Conservation (phyloP, 2,329 filamentous ascomycete genomes). For the Westerdykella sp. region DNA sequence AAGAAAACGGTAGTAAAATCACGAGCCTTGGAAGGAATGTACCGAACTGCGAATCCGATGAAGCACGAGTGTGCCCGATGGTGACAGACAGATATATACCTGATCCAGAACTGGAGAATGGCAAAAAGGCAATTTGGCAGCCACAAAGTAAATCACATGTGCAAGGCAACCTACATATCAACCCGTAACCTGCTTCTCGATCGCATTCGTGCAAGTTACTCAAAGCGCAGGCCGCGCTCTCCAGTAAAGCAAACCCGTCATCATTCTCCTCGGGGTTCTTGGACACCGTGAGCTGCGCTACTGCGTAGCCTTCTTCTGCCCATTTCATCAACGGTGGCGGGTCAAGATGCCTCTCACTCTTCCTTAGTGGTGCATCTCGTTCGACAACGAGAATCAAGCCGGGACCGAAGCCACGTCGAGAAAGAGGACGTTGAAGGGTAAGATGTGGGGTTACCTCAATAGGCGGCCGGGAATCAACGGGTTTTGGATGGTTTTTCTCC, state of each 20-base stretch:
- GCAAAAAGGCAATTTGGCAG: too few relatives aligned
- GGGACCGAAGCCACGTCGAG: slow-evolving; percentile 45
- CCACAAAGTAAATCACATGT: too few relatives aligned
- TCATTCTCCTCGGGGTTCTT: slow-evolving; percentile 26
- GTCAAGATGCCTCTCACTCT: slow-evolving; percentile 38
- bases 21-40: too few relatives aligned
- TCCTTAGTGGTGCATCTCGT: slow-evolving; percentile 21
- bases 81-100: too few relatives aligned
- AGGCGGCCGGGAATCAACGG: too few relatives aligned
- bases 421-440: slow-evolving; percentile 9
- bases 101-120: too few relatives aligned
- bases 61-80: too few relatives aligned
- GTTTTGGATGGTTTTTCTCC: too few relatives aligned
- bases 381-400: slow-evolving; percentile 45
- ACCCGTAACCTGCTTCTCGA: slow-evolving; percentile 19
- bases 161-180: slow-evolving; percentile 23
- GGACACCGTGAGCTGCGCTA: slow-evolving; percentile 48
- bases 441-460: too few relatives aligned
- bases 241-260: slow-evolving; percentile 24
- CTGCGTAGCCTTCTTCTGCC: slow-evolving; percentile 64
- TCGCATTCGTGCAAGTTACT: slow-evolving; percentile 20
- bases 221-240: slow-evolving; percentile 20
- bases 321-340: slow-evolving; percentile 59
- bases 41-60: too few relatives aligned
- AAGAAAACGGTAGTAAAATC: too few relatives aligned